phyloP scores from a whole-genome alignment of 2,329 filamentous ascomycete genomes.

The Trichoderma oligosporum region DNA sequence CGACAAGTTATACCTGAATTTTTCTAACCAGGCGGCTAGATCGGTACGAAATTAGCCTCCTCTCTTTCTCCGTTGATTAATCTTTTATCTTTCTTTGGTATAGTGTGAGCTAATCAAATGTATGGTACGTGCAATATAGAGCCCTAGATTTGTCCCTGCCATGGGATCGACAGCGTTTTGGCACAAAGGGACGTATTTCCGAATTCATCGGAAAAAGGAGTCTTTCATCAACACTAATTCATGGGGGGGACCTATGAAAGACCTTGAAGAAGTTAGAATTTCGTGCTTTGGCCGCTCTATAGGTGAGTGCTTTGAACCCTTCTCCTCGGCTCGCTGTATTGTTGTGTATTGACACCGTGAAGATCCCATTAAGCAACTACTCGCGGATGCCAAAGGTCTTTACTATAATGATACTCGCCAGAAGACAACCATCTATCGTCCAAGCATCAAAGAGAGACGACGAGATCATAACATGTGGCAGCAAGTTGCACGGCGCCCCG shows the following conservation, averaged over 20 bases:
- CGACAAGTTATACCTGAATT: conserved; percentile 50
- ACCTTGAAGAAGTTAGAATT: conserved; percentile 51
- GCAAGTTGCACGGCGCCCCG: conserved; percentile 58
- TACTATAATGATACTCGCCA: conserved; percentile 52
- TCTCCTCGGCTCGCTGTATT: neutral
- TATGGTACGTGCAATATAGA: conserved; percentile 28
- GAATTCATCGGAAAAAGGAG: conserved; percentile 45
- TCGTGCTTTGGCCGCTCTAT: conserved; percentile 52
- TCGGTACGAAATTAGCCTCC: conserved; percentile 34
- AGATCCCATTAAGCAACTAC: conserved; percentile 53
- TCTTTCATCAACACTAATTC: conserved; percentile 34
- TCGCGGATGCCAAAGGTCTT: conserved; percentile 50
- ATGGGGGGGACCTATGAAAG: conserved; percentile 41
- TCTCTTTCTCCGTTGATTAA: neutral
- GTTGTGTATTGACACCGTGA: neutral
- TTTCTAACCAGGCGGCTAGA: conserved; percentile 55
- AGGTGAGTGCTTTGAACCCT: conserved; percentile 23
- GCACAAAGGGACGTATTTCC: conserved; percentile 50
- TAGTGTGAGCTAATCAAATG: neutral
- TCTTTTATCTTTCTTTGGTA: neutral
- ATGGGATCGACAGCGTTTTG: conserved; percentile 53
- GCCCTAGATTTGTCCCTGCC: conserved; percentile 52
- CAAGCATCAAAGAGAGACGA: conserved; percentile 44
- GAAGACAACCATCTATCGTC: conserved; percentile 57
- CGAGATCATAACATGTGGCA: conserved; percentile 50